phyloP scores from a whole-genome alignment of 345 rosid genomes.

The Salix udensis region DNA sequence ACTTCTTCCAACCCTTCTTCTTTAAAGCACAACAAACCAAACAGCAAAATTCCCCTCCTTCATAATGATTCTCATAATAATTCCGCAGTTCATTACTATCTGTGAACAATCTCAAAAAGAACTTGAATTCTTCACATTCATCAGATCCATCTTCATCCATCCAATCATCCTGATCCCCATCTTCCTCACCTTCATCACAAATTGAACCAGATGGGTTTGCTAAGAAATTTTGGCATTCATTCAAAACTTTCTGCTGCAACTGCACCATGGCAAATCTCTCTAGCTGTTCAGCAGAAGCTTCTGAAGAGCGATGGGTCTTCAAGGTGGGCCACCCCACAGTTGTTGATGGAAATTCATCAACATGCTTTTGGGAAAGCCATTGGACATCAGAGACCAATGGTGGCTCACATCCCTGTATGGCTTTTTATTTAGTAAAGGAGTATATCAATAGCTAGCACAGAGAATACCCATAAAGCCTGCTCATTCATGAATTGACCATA shows the following conservation, averaged over 20 bases:
- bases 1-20: conserved; percentile 39
- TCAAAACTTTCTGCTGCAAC: conserved; percentile 36
- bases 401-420: not conserved
- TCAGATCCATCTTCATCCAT: conserved; percentile 23
- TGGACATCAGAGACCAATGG: not conserved
- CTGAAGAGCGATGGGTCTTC: not conserved
- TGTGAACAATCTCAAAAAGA: conserved; percentile 42
- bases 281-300: not conserved
- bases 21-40: conserved; percentile 58
- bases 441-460: not conserved
- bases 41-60: conserved; percentile 57
- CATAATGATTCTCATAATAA: conserved; percentile 47
- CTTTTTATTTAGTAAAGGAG: not conserved
- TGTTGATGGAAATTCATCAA: not conserved
- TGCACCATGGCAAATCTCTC: not conserved
- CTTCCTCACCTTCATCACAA: conserved; percentile 30
- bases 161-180: conserved; percentile 21
- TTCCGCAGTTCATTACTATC: conserved; percentile 50
- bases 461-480: not conserved
- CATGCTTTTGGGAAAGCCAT: not conserved
- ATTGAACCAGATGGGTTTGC: not conserved
- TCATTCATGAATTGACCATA: too few relatives aligned
- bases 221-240: conserved; percentile 43
- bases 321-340: not conserved
- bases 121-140: conserved; percentile 38